Conservation (phyloP, 2,329 filamentous ascomycete species). For the Conoideocrella luteorostrata region DNA sequence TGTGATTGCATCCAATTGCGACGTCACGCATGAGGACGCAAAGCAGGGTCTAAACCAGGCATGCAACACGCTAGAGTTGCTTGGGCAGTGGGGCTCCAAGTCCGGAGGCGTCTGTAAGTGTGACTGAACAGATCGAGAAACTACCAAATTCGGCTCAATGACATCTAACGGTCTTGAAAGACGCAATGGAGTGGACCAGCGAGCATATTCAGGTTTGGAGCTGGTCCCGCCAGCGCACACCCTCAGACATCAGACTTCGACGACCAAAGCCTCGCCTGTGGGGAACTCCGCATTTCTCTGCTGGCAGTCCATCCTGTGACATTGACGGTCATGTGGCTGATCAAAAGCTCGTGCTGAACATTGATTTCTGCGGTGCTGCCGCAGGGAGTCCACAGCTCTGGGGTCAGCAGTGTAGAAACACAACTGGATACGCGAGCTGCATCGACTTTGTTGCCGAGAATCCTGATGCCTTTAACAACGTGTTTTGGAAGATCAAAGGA, state of each 20-base stretch:
- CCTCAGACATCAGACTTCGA: slow-evolving; percentile 27
- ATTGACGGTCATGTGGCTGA: slow-evolving; percentile 56
- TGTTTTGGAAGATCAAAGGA: slow-evolving; percentile 40
- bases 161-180: slow-evolving; percentile 15
- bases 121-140: too few relatives aligned
- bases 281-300: slow-evolving; percentile 57
- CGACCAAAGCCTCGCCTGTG: slow-evolving; percentile 57
- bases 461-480: slow-evolving; percentile 28
- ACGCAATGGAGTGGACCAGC: slow-evolving; percentile 37
- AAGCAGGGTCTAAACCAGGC: slow-evolving; percentile 25
- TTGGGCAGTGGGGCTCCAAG: slow-evolving; percentile 30
- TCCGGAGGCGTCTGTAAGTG: slow-evolving; percentile 35
- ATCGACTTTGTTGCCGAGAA: slow-evolving; percentile 29
- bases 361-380: slow-evolving; percentile 67
- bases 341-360: slow-evolving; percentile 69
- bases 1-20: slow-evolving; percentile 32
- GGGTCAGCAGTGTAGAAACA: slow-evolving; percentile 15
- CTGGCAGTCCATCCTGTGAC: slow-evolving; percentile 54
- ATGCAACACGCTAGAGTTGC: slow-evolving; percentile 32
- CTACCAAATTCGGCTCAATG: too few relatives aligned
- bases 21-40: slow-evolving; percentile 27
- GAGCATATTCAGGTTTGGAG: slow-evolving; percentile 35
- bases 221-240: slow-evolving; percentile 26
- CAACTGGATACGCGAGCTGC: slow-evolving; percentile 22
- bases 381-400: slow-evolving; percentile 27